Base-by-base conservation (phyloP, 108 stramenopile genomes). In the Cylindrotheca fusiformis region DNA sequence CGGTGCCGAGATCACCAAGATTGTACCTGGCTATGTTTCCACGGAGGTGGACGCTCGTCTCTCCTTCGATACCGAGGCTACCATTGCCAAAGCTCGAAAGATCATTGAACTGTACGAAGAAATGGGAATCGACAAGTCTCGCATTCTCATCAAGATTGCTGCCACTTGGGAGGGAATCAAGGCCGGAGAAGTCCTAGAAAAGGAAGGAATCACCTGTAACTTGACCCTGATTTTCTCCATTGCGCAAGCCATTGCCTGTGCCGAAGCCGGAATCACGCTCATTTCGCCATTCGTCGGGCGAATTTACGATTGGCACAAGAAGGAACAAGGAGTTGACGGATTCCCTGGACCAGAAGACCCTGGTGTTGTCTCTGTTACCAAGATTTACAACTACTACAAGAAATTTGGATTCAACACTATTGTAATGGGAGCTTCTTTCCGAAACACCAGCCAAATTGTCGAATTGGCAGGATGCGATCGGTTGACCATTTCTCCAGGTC, bases 41-140 rank as follows among this genome's bases (percentile, higher is more conserved):
- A 99, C 97, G 26, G 98, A 99, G 75, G 98, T 99, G 24, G 99
- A 99, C 74, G 98, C 98, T 1, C 90, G 99, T 30, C 86, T 98
- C 25, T 97, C 95, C 45, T 99, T 97, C 58, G 98, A 99, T 75
- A 97, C 88, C 8, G 95, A 94, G 32, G 97, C 76, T 25, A 98
- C 97, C 17, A 72, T 99, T 28, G 76, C 61, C 24, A 97, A 98
- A 75, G 99, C 97, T 1, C 90, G 95, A 19, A 89, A 85, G 28
- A 75, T 99, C 60, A 98, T 99, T 31, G 48, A 65, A 23, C 63
- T 98, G 47, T 98, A 98, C 82, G 78, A 97, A 60, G 95, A 88
- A 63, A 86, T 65, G 1, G 99, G 99, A 19, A 84, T 99, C 47
- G 70, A 75, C 77, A 97, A 95, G 67, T 86, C 85, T 20, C 84